Conservation (phyloP, 768 basidiomycete genomes). For the Leccinum truebloodii region DNA sequence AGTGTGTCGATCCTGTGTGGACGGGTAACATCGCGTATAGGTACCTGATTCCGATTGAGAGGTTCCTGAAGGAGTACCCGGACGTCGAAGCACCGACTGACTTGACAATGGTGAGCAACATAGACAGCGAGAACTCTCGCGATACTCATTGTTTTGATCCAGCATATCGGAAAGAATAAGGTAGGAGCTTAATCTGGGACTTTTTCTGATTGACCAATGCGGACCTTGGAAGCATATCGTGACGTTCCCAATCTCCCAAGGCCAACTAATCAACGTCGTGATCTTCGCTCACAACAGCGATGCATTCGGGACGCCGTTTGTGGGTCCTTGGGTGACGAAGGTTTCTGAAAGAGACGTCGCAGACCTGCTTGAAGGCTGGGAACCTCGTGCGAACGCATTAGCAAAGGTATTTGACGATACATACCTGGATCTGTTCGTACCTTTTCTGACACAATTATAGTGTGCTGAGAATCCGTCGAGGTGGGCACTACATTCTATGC, state of each 20-base stretch:
- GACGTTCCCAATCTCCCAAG: constrained; percentile 40
- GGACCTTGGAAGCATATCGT: constrained; percentile 37
- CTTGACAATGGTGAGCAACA: constrained; percentile 23
- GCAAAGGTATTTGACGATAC: constrained; percentile 10
- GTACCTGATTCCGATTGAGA: constrained; percentile 33
- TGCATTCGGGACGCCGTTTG: constrained; percentile 33
- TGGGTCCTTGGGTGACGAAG: constrained; percentile 32
- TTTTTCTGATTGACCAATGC: background rate
- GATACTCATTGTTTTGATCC: constrained; percentile 2
- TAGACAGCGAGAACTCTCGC: background rate
- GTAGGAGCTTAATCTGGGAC: background rate
- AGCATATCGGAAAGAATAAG: constrained; percentile 30
- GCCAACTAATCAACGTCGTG: constrained; percentile 38
- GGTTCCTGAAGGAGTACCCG: constrained; percentile 36
- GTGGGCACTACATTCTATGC: constrained; percentile 43
- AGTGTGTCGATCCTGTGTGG: constrained; percentile 38
- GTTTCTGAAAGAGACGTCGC: constrained; percentile 35
- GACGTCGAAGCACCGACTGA: constrained; percentile 26
- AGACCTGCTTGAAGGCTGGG: constrained; percentile 31
- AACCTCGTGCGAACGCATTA: constrained; percentile 9
- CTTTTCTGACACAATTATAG: constrained; percentile 19
- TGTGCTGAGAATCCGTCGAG: constrained; percentile 37
- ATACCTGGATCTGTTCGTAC: too few relatives aligned
- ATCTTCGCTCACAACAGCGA: constrained; percentile 30
- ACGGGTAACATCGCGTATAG: constrained; percentile 43